Percentiles rank a stretch among this genome's conserved stretches.
phyloP scores from a whole-genome alignment of 1,139 yeast genomes.

The Schizosaccharomyces versatilis region DNA sequence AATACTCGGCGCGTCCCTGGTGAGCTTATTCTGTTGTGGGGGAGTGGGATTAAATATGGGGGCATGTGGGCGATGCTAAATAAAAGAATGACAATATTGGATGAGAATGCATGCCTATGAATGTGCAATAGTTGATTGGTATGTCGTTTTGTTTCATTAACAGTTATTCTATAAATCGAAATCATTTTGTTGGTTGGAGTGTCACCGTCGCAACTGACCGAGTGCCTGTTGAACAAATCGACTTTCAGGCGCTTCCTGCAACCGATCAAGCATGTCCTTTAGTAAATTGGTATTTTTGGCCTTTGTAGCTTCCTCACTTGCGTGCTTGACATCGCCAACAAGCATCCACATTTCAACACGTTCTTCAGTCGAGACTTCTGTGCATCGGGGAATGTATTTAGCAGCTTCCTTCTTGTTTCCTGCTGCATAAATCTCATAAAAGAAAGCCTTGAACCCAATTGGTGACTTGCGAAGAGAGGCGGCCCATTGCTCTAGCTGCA shows the following conservation, averaged over 20 bases:
- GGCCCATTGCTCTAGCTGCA: conserved; percentile 32
- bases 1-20: too few relatives aligned
- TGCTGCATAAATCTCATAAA: conserved; percentile 28
- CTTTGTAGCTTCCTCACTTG: conserved; percentile 38
- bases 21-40: too few relatives aligned
- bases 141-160: too few relatives aligned
- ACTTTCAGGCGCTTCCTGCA: background rate
- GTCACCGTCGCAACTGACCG: conserved; percentile 1
- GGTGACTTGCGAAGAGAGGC: conserved; percentile 33
- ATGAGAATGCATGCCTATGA: too few relatives aligned
- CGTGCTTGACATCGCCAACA: conserved; percentile 33
- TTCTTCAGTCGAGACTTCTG: conserved; percentile 20
- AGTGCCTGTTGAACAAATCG: conserved; percentile 1
- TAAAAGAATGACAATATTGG: too few relatives aligned
- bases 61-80: too few relatives aligned
- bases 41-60: too few relatives aligned
- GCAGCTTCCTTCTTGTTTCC: conserved; percentile 29
- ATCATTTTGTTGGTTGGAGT: background rate
- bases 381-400: conserved; percentile 22
- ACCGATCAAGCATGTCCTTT: conserved; percentile 18
- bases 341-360: conserved; percentile 30
- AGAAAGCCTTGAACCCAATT: conserved; percentile 52
- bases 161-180: too few relatives aligned
- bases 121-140: too few relatives aligned
- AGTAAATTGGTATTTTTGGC: conserved; percentile 31